These are phyloP conservation scores for Cladosporium cucumerinum DNA, from an alignment of 2,329 filamentous ascomycete species.

Conservation along the genomic window DNA sequence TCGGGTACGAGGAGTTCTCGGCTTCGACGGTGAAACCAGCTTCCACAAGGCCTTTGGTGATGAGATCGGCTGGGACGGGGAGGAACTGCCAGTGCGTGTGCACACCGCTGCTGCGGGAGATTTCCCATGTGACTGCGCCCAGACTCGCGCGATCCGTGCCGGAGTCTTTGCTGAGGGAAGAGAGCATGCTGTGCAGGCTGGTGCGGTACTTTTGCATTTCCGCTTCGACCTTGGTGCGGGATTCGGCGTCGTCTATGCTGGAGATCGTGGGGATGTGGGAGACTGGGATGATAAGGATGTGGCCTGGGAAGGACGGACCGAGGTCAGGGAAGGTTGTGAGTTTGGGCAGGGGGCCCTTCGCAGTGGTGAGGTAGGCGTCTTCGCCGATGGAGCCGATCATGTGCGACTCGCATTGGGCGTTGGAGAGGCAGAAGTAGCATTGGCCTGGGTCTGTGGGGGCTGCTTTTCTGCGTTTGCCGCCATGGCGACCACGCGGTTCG, in stretches of 20 bases:
- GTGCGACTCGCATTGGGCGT: constrained; percentile 77
- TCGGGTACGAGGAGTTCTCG: constrained; percentile 64
- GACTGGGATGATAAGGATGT: constrained; percentile 88
- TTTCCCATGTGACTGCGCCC: constrained; percentile 88
- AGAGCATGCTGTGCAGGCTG: constrained; percentile 75
- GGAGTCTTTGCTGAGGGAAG: constrained; percentile 38
- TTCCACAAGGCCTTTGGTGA: constrained; percentile 73
- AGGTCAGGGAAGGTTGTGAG: constrained; percentile 68
- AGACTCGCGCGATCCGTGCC: constrained; percentile 52
- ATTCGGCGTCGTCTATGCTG: constrained; percentile 56
- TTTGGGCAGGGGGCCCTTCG: constrained; percentile 82
- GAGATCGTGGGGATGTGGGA: constrained; percentile 74
- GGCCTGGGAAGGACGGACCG: constrained; percentile 63
- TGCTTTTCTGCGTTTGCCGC: constrained; percentile 39
- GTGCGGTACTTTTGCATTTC: constrained; percentile 84
- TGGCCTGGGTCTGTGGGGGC: constrained; percentile 57
- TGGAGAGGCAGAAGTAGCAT: constrained; percentile 96
- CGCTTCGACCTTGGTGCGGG: constrained; percentile 56
- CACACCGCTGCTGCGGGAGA: constrained; percentile 74
- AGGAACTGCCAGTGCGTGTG: constrained; percentile 94
- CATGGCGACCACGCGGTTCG: constrained; percentile 32
- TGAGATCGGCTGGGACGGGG: constrained; percentile 66
- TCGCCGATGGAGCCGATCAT: constrained; percentile 87
- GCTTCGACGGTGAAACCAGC: constrained; percentile 86
- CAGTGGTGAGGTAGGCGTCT: constrained; percentile 82